Evolutionary conservation across 345 rosid genomes (phyloP).

Genomic region (Chamaenerion angustifolium): DNA sequence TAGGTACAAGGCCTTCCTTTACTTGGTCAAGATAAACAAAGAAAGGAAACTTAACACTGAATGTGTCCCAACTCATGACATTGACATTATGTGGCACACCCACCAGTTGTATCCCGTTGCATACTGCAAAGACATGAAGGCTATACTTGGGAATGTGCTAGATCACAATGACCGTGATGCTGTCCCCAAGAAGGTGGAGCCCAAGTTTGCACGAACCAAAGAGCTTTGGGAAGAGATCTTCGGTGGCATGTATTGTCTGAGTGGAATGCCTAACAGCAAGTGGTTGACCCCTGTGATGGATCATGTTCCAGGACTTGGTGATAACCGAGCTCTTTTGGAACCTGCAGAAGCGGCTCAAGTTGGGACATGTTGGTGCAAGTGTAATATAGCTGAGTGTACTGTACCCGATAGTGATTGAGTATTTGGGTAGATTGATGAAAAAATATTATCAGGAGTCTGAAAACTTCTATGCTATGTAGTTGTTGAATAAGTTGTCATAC

Average conservation of each 20-base stretch:
- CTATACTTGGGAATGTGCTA: conserved; percentile 51
- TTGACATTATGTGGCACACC: conserved; percentile 93
- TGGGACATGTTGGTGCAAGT: too few relatives aligned
- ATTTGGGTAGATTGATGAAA: too few relatives aligned
- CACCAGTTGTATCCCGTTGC: conserved; percentile 75
- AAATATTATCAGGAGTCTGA: too few relatives aligned
- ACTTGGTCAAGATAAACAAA: conserved; percentile 55
- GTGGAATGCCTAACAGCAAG: too few relatives aligned
- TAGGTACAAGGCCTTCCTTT: conserved; percentile 55
- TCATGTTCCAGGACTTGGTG: too few relatives aligned
- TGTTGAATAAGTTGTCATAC: too few relatives aligned
- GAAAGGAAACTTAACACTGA: conserved; percentile 45
- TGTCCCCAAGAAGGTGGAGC: conserved; percentile 72
- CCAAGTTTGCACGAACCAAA: conserved; percentile 54
- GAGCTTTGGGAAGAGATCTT: conserved; percentile 74
- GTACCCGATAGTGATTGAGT: too few relatives aligned
- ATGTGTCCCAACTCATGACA: conserved; percentile 86
- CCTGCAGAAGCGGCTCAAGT: too few relatives aligned
- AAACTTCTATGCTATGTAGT: too few relatives aligned
- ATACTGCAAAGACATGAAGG: conserved; percentile 51
- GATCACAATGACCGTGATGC: conserved; percentile 88
- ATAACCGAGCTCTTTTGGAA: too few relatives aligned
- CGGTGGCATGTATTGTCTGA: conserved; percentile 46
- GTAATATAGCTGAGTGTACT: too few relatives aligned
- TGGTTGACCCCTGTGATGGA: too few relatives aligned